Percentiles rank a stretch among this genome's conserved stretches.
Evolutionary conservation across 441 rosid species (phyloP).

Genomic region (Euphorbia schlechtendalii): DNA sequence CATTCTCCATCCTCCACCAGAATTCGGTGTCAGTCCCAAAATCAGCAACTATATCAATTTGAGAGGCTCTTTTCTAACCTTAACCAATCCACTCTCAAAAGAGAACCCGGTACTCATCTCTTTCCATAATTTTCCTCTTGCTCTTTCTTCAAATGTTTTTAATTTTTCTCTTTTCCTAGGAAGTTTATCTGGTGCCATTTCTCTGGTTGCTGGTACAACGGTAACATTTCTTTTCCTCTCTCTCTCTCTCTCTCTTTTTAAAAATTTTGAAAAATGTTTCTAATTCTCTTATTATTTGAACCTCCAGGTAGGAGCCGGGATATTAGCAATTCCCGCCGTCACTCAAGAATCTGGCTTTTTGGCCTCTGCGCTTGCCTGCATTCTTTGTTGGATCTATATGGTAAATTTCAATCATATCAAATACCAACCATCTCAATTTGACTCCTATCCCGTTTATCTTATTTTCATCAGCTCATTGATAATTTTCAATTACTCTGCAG

Average conservation of each 20-base stretch:
- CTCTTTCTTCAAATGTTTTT: neutral
- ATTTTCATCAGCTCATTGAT: too few relatives aligned
- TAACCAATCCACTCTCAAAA: conserved; percentile 60
- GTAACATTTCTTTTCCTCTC: too few relatives aligned
- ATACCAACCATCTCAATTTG: too few relatives aligned
- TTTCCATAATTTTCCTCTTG: neutral
- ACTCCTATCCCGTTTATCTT: too few relatives aligned
- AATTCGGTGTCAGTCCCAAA: conserved; percentile 32
- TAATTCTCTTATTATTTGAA: neutral
- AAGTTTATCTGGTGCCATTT: conserved; percentile 69
- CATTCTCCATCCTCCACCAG: conserved; percentile 5
- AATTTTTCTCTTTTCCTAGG: conserved; percentile 33
- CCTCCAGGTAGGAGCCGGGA: conserved; percentile 82
- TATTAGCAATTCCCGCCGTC: conserved; percentile 90
- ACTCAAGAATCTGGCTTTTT: conserved; percentile 85
- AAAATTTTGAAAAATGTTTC: too few relatives aligned
- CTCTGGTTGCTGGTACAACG: conserved; percentile 88
- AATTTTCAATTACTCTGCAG: conserved; percentile 32
- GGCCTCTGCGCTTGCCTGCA: conserved; percentile 73
- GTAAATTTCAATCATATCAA: too few relatives aligned
- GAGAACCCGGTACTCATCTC: conserved; percentile 57
- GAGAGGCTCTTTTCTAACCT: conserved; percentile 90
- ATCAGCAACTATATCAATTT: conserved; percentile 33
- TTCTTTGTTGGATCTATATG: conserved; percentile 85
- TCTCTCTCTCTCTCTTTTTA: too few relatives aligned